Conservation (phyloP, 495 filamentous ascomycete genomes). For the Lasiosphaeria hispida region DNA sequence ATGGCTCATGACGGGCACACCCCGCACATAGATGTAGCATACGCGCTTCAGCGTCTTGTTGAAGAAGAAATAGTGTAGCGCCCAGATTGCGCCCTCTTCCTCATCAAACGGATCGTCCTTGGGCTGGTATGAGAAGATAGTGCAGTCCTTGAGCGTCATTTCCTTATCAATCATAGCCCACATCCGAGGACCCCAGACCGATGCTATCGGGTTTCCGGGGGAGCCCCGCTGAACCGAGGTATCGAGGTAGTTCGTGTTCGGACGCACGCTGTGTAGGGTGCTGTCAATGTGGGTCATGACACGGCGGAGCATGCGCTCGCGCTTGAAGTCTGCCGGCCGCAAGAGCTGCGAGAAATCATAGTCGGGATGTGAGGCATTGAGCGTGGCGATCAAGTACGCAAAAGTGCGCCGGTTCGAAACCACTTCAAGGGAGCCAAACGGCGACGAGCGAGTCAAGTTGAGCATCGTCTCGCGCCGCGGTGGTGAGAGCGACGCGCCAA, state of each 20-base stretch:
- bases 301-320: slow-evolving; percentile 67
- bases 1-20: slow-evolving; percentile 78
- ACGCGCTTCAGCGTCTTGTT: slow-evolving; percentile 91
- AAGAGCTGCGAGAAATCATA: slow-evolving; percentile 95
- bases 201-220: slow-evolving; percentile 32
- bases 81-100: slow-evolving; percentile 92
- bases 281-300: slow-evolving; percentile 85
- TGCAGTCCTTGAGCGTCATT: slow-evolving; percentile 84
- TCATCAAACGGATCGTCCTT: slow-evolving; percentile 82
- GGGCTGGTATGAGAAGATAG: slow-evolving; percentile 79
- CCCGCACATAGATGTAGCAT: slow-evolving; percentile 86
- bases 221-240: slow-evolving; percentile 25
- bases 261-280: slow-evolving; percentile 79
- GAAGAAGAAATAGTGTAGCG: slow-evolving; percentile 95
- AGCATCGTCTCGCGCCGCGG: slow-evolving; percentile 61
- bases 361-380: slow-evolving; percentile 96
- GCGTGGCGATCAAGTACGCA: slow-evolving; percentile 91
- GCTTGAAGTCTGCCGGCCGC: slow-evolving; percentile 81
- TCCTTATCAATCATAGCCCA: slow-evolving; percentile 90
- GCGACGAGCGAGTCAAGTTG: slow-evolving; percentile 78
- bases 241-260: slow-evolving; percentile 38
- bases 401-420: slow-evolving; percentile 85
- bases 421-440: slow-evolving; percentile 86
- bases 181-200: slow-evolving; percentile 77
- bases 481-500: slow-evolving; percentile 78